Base-by-base conservation (phyloP, 495 filamentous ascomycete species). In the Trichoderma parareesei region DNA sequence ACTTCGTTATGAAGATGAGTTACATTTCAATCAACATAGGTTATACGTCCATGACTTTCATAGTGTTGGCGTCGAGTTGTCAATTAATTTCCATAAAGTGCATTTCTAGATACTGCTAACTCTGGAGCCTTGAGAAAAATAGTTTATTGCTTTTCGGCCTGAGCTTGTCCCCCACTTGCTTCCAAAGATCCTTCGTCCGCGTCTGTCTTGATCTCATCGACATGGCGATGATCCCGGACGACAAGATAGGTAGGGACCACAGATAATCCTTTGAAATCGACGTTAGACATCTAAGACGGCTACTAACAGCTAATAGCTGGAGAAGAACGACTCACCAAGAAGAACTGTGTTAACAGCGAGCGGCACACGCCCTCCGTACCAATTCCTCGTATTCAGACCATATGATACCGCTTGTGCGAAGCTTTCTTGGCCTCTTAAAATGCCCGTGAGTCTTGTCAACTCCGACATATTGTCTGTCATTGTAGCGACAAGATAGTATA, bases 291-390 rank as follows among this genome's bases (percentile, higher is more conserved):
- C 8, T 38, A 35, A 35, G 40, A 41, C 6, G 11, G 40, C 40
- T 11, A 57, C 13, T 37, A 6, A 35, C 37, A 57, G 53, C 35
- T 14, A 37, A 62, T 62, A 37, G 1, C 5, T 44, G 14, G 13
- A 13, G n/a, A 37, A 11, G 3, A 13, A 66, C 35, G 6, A 49
- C 71, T 63, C 61, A 81, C 80, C 77, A 1, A 81, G 70, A 37
- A 82, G 65, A 38, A 82, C 81, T 5, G 79, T 81, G 48, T 81
- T 82, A 0, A 82, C 78, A 4, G 78, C 76, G 44, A 82, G 67
- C 37, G 79, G 80, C 27, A 82, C 79, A 38, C 80, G 66, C 9
- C 80, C 79, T 0, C 78, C 80, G 46, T 74, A 68, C 80, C 78
- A 82, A 27, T 78, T 71, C 5, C 70, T 69, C 0, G 78, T 78